Evolutionary conservation across 2,329 filamentous ascomycete genomes (phyloP).

Genomic region (Diaporthe helianthi): DNA sequence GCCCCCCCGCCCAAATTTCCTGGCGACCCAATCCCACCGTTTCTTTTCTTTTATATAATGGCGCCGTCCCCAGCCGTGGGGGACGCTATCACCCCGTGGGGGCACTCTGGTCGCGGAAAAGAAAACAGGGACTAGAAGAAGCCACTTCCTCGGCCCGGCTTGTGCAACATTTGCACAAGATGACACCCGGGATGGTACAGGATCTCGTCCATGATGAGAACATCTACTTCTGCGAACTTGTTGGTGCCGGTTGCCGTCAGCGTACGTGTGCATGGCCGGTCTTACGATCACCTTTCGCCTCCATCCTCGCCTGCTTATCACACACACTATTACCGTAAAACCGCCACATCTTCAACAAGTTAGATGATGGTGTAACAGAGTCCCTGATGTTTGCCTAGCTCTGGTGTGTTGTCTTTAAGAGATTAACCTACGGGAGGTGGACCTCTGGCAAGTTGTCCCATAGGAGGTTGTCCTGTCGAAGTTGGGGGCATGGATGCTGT

Average conservation of each 20-base stretch:
- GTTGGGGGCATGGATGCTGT: too few species aligned
- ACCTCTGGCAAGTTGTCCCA: too few species aligned
- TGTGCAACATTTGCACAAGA: background rate
- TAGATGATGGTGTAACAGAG: too few species aligned
- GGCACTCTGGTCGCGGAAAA: background rate
- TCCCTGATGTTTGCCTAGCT: too few species aligned
- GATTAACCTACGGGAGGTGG: too few species aligned
- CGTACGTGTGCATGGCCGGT: background rate
- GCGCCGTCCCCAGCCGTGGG: background rate
- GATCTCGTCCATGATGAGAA: background rate
- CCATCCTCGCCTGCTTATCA: background rate
- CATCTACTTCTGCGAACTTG: background rate
- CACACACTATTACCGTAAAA: too few species aligned
- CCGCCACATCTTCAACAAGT: too few species aligned
- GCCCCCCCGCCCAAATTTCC: background rate
- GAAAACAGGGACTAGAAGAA: background rate
- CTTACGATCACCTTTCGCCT: background rate
- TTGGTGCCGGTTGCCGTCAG: background rate
- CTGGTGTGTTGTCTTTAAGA: too few species aligned
- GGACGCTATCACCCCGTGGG: background rate
- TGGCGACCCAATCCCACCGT: background rate
- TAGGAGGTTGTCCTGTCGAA: too few species aligned
- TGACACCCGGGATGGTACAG: background rate
- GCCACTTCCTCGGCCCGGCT: background rate
- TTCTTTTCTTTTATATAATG: conserved; percentile 1